A percentile compares a stretch with the other conserved stretches of the same genome.
Evolutionary conservation across 129 eudicot species (phyloP).

Genomic region (Dittrichia graveolens): DNA sequence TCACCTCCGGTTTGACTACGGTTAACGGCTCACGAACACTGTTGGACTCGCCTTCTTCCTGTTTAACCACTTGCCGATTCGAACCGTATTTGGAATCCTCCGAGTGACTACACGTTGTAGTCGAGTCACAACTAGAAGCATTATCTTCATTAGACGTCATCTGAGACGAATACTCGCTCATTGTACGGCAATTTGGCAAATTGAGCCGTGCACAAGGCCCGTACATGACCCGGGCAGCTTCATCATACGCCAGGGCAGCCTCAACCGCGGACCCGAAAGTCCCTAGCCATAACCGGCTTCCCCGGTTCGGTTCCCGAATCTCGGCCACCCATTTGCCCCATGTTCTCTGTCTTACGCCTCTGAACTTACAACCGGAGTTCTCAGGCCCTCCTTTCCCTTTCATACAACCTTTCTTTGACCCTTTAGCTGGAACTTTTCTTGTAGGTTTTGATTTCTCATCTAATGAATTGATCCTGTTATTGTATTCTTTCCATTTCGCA

Average conservation of each 20-base stretch:
- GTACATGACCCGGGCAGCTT: slow-evolving; percentile 85
- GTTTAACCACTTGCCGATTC: not conserved
- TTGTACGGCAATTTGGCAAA: slow-evolving; percentile 23
- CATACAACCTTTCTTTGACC: slow-evolving; percentile 94
- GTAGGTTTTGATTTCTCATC: slow-evolving; percentile 31
- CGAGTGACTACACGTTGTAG: slow-evolving; percentile 35
- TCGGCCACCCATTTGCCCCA: slow-evolving; percentile 99
- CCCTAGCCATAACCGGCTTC: slow-evolving; percentile 81
- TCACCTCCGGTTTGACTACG: not conserved
- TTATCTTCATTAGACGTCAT: not conserved
- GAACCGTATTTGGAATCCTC: slow-evolving; percentile 25
- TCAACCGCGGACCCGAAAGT: slow-evolving; percentile 67
- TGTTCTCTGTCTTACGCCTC: slow-evolving; percentile 92
- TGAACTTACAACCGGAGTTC: slow-evolving; percentile 55
- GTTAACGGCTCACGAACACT: not conserved
- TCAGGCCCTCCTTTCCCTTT: slow-evolving; percentile 94
- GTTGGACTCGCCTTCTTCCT: slow-evolving; percentile 8
- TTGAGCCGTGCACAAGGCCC: slow-evolving; percentile 75
- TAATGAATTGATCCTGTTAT: slow-evolving; percentile 40
- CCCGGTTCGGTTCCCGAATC: slow-evolving; percentile 82
- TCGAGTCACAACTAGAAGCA: slow-evolving; percentile 38
- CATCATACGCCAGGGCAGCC: slow-evolving; percentile 91
- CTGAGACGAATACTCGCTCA: slow-evolving; percentile 11
- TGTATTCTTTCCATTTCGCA: slow-evolving; percentile 76
- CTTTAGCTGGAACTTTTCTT: slow-evolving; percentile 69